Percentiles rank a stretch among this genome's conserved stretches.
These are phyloP conservation scores for Neonectria ditissima DNA, from an alignment of 2,329 filamentous ascomycete genomes.

Conservation along the genomic window DNA sequence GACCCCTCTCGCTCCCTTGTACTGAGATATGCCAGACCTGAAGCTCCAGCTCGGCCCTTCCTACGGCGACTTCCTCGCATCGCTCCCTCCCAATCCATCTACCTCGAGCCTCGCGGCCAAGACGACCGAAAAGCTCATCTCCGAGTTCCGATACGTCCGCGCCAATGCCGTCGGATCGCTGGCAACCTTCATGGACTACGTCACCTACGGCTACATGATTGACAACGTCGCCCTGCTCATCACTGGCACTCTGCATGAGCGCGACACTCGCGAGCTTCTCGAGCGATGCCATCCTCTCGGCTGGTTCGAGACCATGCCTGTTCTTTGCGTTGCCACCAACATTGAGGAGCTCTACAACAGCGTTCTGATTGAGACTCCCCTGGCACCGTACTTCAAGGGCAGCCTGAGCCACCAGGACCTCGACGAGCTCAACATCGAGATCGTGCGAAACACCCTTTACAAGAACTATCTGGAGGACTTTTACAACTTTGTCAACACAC, in stretches of 20 bases:
- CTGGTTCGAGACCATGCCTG: constrained; percentile 99
- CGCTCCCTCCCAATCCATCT: constrained; percentile 94
- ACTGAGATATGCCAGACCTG: constrained; percentile 73
- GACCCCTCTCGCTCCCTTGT: neutral
- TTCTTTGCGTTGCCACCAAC: constrained; percentile 96
- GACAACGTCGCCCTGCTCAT: constrained; percentile 98
- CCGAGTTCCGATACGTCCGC: constrained; percentile 96
- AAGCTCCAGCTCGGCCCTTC: constrained; percentile 97
- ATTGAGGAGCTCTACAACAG: constrained; percentile 99
- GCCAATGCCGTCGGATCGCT: constrained; percentile 93
- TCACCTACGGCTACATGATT: constrained; percentile 99
- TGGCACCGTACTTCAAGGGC: constrained; percentile 97
- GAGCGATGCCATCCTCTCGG: constrained; percentile 96
- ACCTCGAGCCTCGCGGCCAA: constrained; percentile 94
- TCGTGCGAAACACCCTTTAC: constrained; percentile 97
- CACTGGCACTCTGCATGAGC: constrained; percentile 96
- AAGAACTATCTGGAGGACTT: constrained; percentile 99
- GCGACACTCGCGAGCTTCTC: constrained; percentile 93
- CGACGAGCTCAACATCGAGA: constrained; percentile 99
- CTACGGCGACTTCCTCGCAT: constrained; percentile 95
- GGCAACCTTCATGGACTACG: constrained; percentile 95
- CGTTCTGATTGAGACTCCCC: constrained; percentile 94
- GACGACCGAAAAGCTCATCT: constrained; percentile 97
- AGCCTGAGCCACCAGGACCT: constrained; percentile 95
- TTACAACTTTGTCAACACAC: constrained; percentile 90